A percentile compares a stretch with the other conserved stretches of the same genome.
These are phyloP conservation scores for Trichoderma reesei DNA, from an alignment of 495 filamentous ascomycete species.

Conservation along the genomic window DNA sequence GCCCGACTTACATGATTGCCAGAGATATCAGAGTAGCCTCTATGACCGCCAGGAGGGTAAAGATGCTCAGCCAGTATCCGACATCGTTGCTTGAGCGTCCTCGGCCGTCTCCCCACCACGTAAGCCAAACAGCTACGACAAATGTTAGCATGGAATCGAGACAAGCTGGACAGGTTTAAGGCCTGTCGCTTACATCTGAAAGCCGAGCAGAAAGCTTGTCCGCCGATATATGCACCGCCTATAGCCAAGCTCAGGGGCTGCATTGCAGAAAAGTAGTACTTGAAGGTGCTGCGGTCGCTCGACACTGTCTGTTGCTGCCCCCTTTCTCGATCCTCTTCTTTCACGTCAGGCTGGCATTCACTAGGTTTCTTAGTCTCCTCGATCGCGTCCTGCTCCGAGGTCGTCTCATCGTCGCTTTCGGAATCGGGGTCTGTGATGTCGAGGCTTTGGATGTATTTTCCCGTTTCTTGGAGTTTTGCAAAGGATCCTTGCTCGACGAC, in stretches of 20 bases:
- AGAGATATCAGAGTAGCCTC: constrained; percentile 9
- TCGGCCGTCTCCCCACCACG: constrained; percentile 11
- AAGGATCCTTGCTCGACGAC: constrained; percentile 36
- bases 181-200: neutral
- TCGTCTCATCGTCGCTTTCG: neutral
- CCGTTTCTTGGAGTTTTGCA: constrained; percentile 12
- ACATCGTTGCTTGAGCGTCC: constrained; percentile 9
- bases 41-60: constrained; percentile 11
- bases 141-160: neutral
- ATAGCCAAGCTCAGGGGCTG: neutral
- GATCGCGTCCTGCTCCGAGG: neutral
- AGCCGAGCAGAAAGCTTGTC: neutral
- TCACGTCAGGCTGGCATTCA: too few species aligned
- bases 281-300: constrained; percentile 2
- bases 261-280: constrained; percentile 6
- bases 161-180: too few species aligned
- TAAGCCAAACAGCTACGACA: constrained; percentile 14
- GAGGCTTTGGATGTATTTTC: constrained; percentile 15
- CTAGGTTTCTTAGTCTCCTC: neutral
- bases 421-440: constrained; percentile 10
- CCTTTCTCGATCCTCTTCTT: neutral
- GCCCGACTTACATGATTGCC: constrained; percentile 11
- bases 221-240: neutral
- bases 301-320: neutral
- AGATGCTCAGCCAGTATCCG: constrained; percentile 14